A percentile compares a stretch with the other conserved stretches of the same genome.
Conservation (phyloP, 345 rosid species). For the Bruguiera parviflora region DNA sequence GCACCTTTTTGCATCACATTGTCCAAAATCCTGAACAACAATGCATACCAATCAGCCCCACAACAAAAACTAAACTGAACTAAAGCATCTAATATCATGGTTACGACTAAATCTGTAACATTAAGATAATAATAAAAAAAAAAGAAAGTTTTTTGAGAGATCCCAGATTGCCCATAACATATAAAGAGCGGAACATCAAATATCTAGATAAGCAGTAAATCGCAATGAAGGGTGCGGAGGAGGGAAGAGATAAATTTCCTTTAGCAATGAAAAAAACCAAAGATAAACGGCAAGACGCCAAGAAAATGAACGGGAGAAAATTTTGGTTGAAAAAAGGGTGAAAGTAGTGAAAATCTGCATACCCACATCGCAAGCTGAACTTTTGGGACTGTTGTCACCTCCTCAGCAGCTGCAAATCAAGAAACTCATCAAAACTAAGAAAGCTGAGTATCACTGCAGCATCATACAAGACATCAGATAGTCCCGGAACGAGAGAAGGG, state of each 20-base stretch:
- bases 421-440: neutral
- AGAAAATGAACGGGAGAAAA: too few species aligned
- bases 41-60: slow-evolving; percentile 6
- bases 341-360: slow-evolving; percentile 21
- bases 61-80: slow-evolving; percentile 9
- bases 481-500: neutral
- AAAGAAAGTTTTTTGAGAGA: too few species aligned
- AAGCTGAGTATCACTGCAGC: neutral
- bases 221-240: neutral
- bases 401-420: slow-evolving; percentile 50
- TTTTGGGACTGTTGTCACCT: slow-evolving; percentile 43
- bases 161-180: too few species aligned
- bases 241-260: neutral
- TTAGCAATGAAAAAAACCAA: too few species aligned
- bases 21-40: slow-evolving; percentile 79
- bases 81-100: neutral
- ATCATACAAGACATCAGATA: slow-evolving; percentile 23
- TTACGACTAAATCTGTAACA: neutral
- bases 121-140: neutral
- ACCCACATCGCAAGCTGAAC: slow-evolving; percentile 98
- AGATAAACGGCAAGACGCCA: too few species aligned
- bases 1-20: slow-evolving; percentile 94
- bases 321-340: too few species aligned
- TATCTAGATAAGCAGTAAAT: neutral
- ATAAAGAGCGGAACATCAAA: too few species aligned